Percentiles rank a stretch among this genome's conserved stretches.
These are phyloP conservation scores for Saturnispora besseyi DNA, from an alignment of 805 yeast genomes.

Conservation along the genomic window DNA sequence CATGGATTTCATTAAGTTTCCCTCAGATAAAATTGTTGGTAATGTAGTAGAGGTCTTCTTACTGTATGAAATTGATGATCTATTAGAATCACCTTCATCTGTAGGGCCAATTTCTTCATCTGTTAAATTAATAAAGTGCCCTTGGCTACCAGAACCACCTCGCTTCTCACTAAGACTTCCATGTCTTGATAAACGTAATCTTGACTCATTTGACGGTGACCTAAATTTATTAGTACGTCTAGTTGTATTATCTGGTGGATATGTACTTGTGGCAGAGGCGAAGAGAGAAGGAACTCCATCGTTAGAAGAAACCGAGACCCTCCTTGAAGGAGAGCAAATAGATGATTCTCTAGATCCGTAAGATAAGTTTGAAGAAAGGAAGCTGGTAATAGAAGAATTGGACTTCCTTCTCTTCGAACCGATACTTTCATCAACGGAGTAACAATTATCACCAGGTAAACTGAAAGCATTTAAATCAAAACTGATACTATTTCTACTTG, in stretches of 20 bases:
- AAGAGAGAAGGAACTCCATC: conserved; percentile 21
- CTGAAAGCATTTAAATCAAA: conserved; percentile 26
- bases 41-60: conserved; percentile 1
- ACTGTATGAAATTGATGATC: not conserved
- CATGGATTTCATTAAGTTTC: conserved; percentile 16
- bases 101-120: conserved; percentile 4
- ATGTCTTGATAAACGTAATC: conserved; percentile 10
- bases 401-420: conserved; percentile 18
- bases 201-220: conserved; percentile 14
- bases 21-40: conserved; percentile 21
- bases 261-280: conserved; percentile 23
- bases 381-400: conserved; percentile 23
- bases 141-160: not conserved
- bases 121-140: not conserved
- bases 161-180: conserved; percentile 1
- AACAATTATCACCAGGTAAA: conserved; percentile 16
- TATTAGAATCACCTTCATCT: conserved; percentile 1
- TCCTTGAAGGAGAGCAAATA: conserved; percentile 19
- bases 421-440: conserved; percentile 12
- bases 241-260: conserved; percentile 3
- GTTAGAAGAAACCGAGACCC: conserved; percentile 21
- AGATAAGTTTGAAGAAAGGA: conserved; percentile 19
- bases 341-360: conserved; percentile 23
- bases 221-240: conserved; percentile 10
- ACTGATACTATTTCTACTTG: conserved; percentile 4